Base-by-base conservation (phyloP, 2,329 filamentous ascomycete genomes). In the Geosmithia flava region DNA sequence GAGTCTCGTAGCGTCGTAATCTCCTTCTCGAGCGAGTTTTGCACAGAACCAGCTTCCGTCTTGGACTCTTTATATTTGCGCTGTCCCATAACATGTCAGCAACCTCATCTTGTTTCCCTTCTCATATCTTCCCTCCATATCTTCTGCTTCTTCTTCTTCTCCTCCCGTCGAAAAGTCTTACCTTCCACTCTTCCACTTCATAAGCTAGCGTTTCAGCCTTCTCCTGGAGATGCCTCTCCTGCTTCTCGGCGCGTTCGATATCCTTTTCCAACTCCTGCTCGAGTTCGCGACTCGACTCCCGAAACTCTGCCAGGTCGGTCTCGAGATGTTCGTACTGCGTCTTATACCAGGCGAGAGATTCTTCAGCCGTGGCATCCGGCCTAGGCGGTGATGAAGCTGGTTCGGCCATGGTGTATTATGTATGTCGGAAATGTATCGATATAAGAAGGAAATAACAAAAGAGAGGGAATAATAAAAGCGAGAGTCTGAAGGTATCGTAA, bases 151-250 rank as follows among this genome's bases (percentile, higher is more conserved):
- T 16, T 37, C 15, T 13, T 6, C 33, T 16, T 37, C 33, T 11
- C 33, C 33, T 16, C 13, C 33, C 10, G 6, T 30, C 29, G 7
- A 11, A 37, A 11, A 16, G 11, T 3, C 33, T 65, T 71, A 91
- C 89, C 82, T 97, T 97, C 93, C 93, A 98, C 68, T 98, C 93
- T 50, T 97, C 89, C 1, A 93, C 90, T 65, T 97, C 90, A 60
- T 88, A 98, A 46, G 77, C 80, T 53, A 95, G 66, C 39, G 75
- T 77, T 65, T 97, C 91, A 1, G 87, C 85, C 70, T 91, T 95
- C 64, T 95, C 85, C 63, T 90, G 83, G 56, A 96, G 68, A 54
- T 81, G 74, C 53, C 89, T 79, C 69, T 97, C 91, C 58, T 89
- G 80, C 71, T 95, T 95, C 72, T 98, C 93, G 43, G 90, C 90